These are phyloP conservation scores for Lyophyllum shimeji DNA, from an alignment of 768 basidiomycete species.

Conservation along the genomic window DNA sequence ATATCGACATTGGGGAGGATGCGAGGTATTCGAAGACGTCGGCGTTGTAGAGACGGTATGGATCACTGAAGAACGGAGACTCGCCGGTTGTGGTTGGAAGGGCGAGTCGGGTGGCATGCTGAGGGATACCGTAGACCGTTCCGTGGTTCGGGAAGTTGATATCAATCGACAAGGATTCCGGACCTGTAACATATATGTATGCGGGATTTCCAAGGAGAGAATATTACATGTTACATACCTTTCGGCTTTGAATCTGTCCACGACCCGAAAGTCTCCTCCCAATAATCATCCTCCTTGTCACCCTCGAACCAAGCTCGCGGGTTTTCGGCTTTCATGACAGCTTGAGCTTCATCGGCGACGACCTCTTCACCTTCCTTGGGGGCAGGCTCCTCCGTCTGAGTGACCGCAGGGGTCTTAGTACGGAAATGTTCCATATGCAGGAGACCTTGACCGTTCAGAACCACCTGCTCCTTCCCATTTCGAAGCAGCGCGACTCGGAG, in stretches of 20 bases:
- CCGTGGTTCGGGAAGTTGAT: slow-evolving; percentile 91
- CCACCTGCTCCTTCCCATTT: slow-evolving; percentile 79
- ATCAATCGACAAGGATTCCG: slow-evolving; percentile 91
- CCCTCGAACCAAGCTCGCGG: slow-evolving; percentile 85
- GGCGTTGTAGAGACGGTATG: slow-evolving; percentile 91
- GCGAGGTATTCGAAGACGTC: slow-evolving; percentile 97
- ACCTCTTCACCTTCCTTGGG: slow-evolving; percentile 44
- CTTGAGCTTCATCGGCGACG: slow-evolving; percentile 42
- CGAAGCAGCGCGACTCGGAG: slow-evolving; percentile 72
- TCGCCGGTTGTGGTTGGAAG: slow-evolving; percentile 88
- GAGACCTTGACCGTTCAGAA: slow-evolving; percentile 85
- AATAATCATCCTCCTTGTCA: slow-evolving; percentile 77
- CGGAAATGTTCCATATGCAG: slow-evolving; percentile 99
- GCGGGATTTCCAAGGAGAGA: neutral
- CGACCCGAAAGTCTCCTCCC: slow-evolving; percentile 84
- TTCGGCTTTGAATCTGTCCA: slow-evolving; percentile 97
- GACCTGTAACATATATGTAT: slow-evolving; percentile 57
- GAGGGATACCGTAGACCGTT: slow-evolving; percentile 94
- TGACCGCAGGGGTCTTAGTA: slow-evolving; percentile 48
- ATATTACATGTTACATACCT: slow-evolving; percentile 46
- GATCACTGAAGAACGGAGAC: slow-evolving; percentile 75
- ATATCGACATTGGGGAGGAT: slow-evolving; percentile 75
- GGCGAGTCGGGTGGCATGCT: slow-evolving; percentile 89
- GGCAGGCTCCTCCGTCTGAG: slow-evolving; percentile 40
- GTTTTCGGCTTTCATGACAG: slow-evolving; percentile 50